A percentile compares a stretch with the other conserved stretches of the same genome.
Conservation (phyloP, 2,329 filamentous ascomycete genomes). For the Aspergillus arachidicola region DNA sequence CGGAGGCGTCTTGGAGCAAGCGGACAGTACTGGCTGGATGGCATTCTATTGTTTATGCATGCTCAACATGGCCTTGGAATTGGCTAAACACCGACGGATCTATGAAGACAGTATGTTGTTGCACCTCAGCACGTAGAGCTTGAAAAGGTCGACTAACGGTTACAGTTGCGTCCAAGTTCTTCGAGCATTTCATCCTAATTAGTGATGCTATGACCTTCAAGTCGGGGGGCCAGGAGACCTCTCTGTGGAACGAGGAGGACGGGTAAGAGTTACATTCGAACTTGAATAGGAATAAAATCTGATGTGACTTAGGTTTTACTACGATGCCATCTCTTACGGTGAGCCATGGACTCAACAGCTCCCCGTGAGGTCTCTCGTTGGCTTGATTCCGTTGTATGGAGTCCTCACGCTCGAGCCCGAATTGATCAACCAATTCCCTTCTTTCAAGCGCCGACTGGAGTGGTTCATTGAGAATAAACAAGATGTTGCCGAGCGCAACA, state of each 20-base stretch:
- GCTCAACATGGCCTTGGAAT: slow-evolving; percentile 93
- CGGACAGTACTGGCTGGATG: slow-evolving; percentile 99
- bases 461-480: slow-evolving; percentile 91
- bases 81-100: slow-evolving; percentile 90
- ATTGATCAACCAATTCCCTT: slow-evolving; percentile 85
- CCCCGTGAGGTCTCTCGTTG: slow-evolving; percentile 87
- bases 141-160: not conserved
- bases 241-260: slow-evolving; percentile 94
- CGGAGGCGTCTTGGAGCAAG: slow-evolving; percentile 90
- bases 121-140: not conserved
- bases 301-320: slow-evolving; percentile 72
- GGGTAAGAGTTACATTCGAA: slow-evolving; percentile 42
- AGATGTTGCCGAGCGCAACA: slow-evolving; percentile 88
- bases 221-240: slow-evolving; percentile 70
- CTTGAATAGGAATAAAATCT: slow-evolving; percentile 7
- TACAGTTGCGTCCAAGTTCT: slow-evolving; percentile 89
- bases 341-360: slow-evolving; percentile 92
- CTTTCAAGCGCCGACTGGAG: slow-evolving; percentile 88
- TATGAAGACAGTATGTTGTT: slow-evolving; percentile 74
- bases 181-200: slow-evolving; percentile 97
- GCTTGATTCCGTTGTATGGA: slow-evolving; percentile 89
- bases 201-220: slow-evolving; percentile 96
- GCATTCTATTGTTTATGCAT: slow-evolving; percentile 95
- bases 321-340: slow-evolving; percentile 95
- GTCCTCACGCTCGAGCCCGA: slow-evolving; percentile 92